Evolutionary conservation across 495 filamentous ascomycete genomes (phyloP).

Genomic region (Tuber calosporum): DNA sequence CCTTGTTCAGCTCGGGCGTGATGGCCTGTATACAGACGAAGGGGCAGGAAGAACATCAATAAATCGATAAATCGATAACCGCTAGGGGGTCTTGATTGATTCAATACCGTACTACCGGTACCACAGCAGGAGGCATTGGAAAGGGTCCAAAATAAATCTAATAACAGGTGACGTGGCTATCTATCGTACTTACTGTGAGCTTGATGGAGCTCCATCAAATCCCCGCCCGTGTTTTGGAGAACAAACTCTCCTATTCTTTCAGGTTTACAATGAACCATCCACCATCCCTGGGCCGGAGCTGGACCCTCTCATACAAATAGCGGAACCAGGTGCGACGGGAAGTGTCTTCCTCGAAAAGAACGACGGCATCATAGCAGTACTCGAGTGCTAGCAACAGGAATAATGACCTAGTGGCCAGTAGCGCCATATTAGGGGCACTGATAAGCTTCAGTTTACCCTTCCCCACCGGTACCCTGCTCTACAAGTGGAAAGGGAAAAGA

Average conservation of each 20-base stretch:
- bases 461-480: constrained; percentile 1
- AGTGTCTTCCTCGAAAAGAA: neutral
- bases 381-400: no score
- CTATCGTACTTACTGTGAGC: neutral
- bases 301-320: neutral
- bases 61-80: neutral
- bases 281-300: neutral
- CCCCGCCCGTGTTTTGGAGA: neutral
- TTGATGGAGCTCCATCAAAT: neutral
- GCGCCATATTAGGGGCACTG: constrained; percentile 6
- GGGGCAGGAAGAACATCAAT: neutral
- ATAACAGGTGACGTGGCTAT: neutral
- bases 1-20: neutral
- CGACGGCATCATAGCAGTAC: neutral
- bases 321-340: neutral
- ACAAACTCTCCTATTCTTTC: neutral
- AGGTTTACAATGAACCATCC: neutral
- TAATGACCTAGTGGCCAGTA: no score
- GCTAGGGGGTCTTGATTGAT: neutral
- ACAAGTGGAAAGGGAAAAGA: constrained; percentile 8
- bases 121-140: neutral
- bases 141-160: neutral
- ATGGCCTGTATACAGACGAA: neutral
- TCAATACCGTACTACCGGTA: neutral
- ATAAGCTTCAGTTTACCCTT: constrained; percentile 10